Percentiles rank a stretch among this genome's conserved stretches.
Conservation (phyloP, 106 monocot genomes). For the Acanthochlamys bracteata region DNA sequence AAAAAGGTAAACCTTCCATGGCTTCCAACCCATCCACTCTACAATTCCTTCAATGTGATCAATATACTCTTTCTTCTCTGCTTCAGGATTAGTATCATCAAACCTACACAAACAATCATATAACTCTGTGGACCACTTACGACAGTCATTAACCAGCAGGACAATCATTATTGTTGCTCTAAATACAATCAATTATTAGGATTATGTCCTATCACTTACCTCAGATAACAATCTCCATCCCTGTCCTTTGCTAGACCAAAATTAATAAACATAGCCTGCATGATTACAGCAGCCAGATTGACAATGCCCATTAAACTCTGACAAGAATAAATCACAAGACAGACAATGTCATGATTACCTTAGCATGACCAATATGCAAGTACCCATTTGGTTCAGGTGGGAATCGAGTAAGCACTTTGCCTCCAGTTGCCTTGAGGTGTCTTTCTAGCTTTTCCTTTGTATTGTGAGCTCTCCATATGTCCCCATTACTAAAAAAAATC, state of each 20-base stretch:
- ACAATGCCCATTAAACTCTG: neutral
- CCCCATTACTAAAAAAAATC: slow-evolving; percentile 83
- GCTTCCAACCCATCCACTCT: slow-evolving; percentile 96
- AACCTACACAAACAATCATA: slow-evolving; percentile 29
- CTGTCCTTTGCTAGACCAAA: slow-evolving; percentile 88
- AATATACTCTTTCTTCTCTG: slow-evolving; percentile 90
- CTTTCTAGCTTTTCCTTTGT: slow-evolving; percentile 65
- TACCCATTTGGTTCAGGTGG: slow-evolving; percentile 99
- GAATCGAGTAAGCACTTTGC: slow-evolving; percentile 83
- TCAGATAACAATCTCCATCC: slow-evolving; percentile 72
- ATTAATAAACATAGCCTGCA: slow-evolving; percentile 89
- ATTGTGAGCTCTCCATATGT: slow-evolving; percentile 81
- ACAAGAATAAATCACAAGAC: neutral
- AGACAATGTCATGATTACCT: slow-evolving; percentile 35
- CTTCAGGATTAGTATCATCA: slow-evolving; percentile 99
- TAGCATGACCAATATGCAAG: slow-evolving; percentile 97
- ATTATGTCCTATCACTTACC: slow-evolving; percentile 26
- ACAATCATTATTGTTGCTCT: neutral
- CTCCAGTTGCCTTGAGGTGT: slow-evolving; percentile 68
- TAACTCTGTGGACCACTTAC: neutral
- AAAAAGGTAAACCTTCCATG: slow-evolving; percentile 50
- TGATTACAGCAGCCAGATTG: neutral
- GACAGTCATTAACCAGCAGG: neutral
- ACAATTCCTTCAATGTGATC: slow-evolving; percentile 94
- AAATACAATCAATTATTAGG: neutral